Evolutionary conservation across 192 early-diverging fungal species (phyloP), one percentile per base, ranked within the genome.

Genomic region (Chytriomyces sp.): DNA sequence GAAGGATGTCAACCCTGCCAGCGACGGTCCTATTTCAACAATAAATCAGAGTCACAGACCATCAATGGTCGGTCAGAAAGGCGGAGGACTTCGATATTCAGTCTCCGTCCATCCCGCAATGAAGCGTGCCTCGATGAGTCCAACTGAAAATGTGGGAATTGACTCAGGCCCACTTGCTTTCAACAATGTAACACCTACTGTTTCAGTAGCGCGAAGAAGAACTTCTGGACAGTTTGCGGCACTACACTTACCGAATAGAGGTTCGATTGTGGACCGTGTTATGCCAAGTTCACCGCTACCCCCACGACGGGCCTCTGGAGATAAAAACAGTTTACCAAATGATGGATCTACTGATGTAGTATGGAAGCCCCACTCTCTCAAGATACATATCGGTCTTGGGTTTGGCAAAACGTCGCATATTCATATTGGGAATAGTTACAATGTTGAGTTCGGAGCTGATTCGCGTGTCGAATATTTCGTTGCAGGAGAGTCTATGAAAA

Each of bases 361-460:
- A 49, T 49, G 12, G 55, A 74, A 72, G 49, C 36, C 38, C 2
- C 60, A 74, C 5, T 37, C 52, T n/a, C 64, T 74, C 31, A 66
- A 64, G 33, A 74, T 74, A 39, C 73, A 74, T 31, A 74, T 74
- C 19, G 73, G 73, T 5, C 28, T 74, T 17, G 73, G 73, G 10
- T 64, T 74, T 32, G 73, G 73, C 22, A 22, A 26, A 25, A 65
- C 62, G 1, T 59, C 55, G 54, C 73, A 74, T 41, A 56, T 74
- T 58, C 53, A 65, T 64, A 54, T 74, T 37, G 73, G 73, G 10
- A 49, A 44, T 12, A 26, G 31, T 25, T 40, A 52, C 66, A 19
- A 53, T 28, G 66, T 33, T 2, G 22, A 30, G 14, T 22, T 38
- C 14, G 25, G 41, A 25, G 37, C 53, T 5, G 36, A 61, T 36